Base-by-base conservation (phyloP, 148 eudicot species). In the Rhododendron ovatum region DNA sequence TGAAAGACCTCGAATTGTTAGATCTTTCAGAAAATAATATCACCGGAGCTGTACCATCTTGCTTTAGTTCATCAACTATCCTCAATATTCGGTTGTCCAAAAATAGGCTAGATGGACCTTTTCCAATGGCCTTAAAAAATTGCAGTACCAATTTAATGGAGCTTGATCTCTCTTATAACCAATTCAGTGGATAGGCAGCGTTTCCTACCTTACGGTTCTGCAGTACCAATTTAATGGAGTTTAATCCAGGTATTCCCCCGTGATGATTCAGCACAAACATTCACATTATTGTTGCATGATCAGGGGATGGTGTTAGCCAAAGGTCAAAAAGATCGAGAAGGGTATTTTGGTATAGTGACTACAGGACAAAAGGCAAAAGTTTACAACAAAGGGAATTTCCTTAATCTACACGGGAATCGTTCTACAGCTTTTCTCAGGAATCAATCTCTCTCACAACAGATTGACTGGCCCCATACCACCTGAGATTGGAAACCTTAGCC, bases 281-380 rank as follows among this genome's bases (percentile, higher is more conserved):
- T 15, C 59, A 53, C 5, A 4, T 14, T 4, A 13, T 3, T 7
- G 15, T 14, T 53, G 0, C 59, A 15, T 53, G 59, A 15, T 53
- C 20, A 3, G 59, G 2, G 18, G 20, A 15, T 45, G 48, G 48
- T 7, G 10, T 45, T 45, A 45, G 47, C 0, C 47, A 43, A 43
- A 7, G 6, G 47, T 7, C 7, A 7, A 43, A 43, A 6, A 2
- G 7, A 4, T 43, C 6, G 7, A 43, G 45, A 43, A 4, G 45
- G 4, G 7, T 35, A 0, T 7, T 45, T 45, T 0, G 7, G 0
- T 0, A 0, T 0, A 7, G 0, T 0, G 1, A 0, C 47, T 7
- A 7, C 9, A 7, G 14, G 14, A 9, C 13, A 15, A 53, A 5
- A 15, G 59, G 20, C 14, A 53, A 14, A 14, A 53, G 57, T 55